These are phyloP conservation scores for Eimeria sp. DNA, from an alignment of 169 alveolate species.

Conservation along the genomic window DNA sequence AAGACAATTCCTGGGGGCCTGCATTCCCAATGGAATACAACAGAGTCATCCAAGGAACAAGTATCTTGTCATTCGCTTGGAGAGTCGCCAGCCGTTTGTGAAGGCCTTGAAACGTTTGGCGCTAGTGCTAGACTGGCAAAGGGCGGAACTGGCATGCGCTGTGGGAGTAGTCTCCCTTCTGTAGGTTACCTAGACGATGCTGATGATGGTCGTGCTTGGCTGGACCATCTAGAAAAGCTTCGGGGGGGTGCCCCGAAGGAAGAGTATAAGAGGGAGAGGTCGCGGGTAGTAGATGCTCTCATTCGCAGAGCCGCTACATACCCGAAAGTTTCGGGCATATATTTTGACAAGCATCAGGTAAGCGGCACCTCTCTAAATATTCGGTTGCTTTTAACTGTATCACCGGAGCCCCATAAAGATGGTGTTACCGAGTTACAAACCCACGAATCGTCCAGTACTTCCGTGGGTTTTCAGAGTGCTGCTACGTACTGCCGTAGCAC, in stretches of 20 bases:
- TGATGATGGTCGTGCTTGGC: constrained; percentile 76
- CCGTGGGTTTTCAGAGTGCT: not conserved
- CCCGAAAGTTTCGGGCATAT: constrained; percentile 88
- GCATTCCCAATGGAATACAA: constrained; percentile 13
- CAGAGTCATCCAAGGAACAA: constrained; percentile 1
- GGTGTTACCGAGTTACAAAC: not conserved
- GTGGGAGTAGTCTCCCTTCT: not conserved
- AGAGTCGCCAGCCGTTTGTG: not conserved
- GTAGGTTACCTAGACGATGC: constrained; percentile 52
- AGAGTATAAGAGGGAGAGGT: constrained; percentile 86
- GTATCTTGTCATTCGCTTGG: not conserved
- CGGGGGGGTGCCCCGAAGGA: constrained; percentile 83
- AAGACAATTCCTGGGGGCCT: constrained; percentile 17
- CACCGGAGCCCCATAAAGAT: not conserved
- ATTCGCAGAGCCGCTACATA: constrained; percentile 86
- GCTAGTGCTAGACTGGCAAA: not conserved
- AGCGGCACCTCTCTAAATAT: not conserved
- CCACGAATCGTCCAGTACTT: not conserved
- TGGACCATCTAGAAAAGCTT: constrained; percentile 77
- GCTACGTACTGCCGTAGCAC: not conserved
- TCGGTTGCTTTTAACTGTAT: not conserved
- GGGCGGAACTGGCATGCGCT: not conserved
- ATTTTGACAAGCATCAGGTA: constrained; percentile 88
- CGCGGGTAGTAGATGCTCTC: constrained; percentile 86
- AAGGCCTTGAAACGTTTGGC: constrained; percentile 7